A percentile compares a stretch with the other conserved stretches of the same genome.
These are phyloP conservation scores for Cardamine chenopodiifolia DNA, from an alignment of 345 rosid genomes.

Conservation along the genomic window DNA sequence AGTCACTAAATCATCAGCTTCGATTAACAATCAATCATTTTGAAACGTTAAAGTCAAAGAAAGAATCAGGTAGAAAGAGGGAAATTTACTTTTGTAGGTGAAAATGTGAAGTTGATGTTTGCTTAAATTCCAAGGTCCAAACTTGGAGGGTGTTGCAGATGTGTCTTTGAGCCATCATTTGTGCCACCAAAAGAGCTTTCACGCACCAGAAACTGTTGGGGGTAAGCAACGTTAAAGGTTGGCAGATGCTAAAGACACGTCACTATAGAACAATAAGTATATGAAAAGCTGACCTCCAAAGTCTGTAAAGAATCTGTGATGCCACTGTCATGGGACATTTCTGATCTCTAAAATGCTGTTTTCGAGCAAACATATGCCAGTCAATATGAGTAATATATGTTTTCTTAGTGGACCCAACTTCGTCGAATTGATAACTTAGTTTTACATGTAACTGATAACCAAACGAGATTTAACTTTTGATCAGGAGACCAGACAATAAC, in stretches of 20 bases:
- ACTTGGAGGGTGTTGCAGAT: slow-evolving; percentile 28
- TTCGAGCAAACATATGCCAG: slow-evolving; percentile 21
- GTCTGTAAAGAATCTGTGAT: slow-evolving; percentile 8
- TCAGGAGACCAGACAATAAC: slow-evolving; percentile 21
- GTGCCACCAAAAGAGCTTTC: slow-evolving; percentile 27
- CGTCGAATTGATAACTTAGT: background rate
- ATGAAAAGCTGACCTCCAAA: slow-evolving; percentile 16
- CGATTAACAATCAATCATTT: background rate
- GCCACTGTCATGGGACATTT: slow-evolving; percentile 8
- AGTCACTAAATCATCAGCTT: slow-evolving; percentile 4
- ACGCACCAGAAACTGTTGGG: slow-evolving; percentile 26
- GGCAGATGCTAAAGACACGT: slow-evolving; percentile 13
- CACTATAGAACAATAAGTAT: slow-evolving; percentile 22
- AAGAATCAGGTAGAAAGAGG: slow-evolving; percentile 23
- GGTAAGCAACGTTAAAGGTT: slow-evolving; percentile 22
- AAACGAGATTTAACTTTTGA: slow-evolving; percentile 23
- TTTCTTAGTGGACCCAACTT: slow-evolving; percentile 16
- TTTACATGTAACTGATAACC: background rate
- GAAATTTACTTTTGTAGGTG: slow-evolving; percentile 1
- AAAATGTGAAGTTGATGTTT: slow-evolving; percentile 34
- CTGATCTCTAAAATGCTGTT: slow-evolving; percentile 22
- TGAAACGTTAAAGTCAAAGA: background rate
- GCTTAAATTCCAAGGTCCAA: slow-evolving; percentile 17
- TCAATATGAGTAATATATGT: slow-evolving; percentile 8
- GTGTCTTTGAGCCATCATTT: slow-evolving; percentile 28